phyloP scores from a whole-genome alignment of 2,329 filamentous ascomycete species.

The Hypoxylon sp. region DNA sequence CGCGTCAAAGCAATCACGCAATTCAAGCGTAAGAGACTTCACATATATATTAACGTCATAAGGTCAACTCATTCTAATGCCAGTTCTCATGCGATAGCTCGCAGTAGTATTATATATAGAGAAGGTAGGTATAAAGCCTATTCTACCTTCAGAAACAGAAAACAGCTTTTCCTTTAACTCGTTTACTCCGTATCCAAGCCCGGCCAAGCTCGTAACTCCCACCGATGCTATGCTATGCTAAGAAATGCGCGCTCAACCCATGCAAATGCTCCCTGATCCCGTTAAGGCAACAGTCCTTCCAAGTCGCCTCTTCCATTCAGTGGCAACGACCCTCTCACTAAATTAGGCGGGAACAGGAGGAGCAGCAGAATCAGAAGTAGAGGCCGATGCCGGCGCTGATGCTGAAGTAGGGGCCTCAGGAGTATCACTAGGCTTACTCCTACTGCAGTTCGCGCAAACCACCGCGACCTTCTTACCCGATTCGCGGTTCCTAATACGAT shows the following conservation, averaged over 20 bases:
- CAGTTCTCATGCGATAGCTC: neutral
- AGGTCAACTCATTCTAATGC: neutral
- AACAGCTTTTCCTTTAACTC: constrained; percentile 10
- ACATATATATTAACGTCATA: neutral
- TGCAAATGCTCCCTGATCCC: constrained; percentile 14
- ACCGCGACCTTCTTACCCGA: constrained; percentile 24
- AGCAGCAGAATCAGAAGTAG: constrained; percentile 2
- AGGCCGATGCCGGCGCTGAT: neutral
- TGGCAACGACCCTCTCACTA: neutral
- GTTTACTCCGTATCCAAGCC: constrained; percentile 1
- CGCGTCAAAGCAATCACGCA: neutral
- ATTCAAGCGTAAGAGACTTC: neutral
- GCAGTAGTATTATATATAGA: neutral
- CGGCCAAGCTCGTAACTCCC: neutral
- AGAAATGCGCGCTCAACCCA: constrained; percentile 7
- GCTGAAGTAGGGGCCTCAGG: neutral
- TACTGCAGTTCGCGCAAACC: neutral
- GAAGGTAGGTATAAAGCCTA: neutral
- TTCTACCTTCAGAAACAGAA: neutral
- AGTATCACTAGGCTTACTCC: constrained; percentile 12
- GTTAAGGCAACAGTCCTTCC: constrained; percentile 9
- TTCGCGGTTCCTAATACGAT: constrained; percentile 46
- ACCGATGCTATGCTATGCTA: constrained; percentile 23
- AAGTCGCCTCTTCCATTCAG: neutral
- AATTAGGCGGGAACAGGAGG: neutral